These are phyloP conservation scores for Phytopythium aichiense DNA, from an alignment of 352 stramenopile species.

Conservation along the genomic window DNA sequence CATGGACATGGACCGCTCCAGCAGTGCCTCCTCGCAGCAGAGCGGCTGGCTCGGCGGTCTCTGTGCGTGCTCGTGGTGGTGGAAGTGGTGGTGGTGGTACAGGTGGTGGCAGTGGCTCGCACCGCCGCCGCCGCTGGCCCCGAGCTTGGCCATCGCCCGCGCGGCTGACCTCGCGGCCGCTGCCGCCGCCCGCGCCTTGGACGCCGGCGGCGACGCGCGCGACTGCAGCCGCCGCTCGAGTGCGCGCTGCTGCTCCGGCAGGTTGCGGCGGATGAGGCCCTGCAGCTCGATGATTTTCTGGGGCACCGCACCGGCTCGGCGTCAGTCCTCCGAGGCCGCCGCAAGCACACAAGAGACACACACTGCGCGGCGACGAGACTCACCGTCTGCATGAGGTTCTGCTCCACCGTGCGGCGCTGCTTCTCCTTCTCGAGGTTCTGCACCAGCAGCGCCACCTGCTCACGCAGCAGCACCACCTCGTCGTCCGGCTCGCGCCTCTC, in stretches of 20 bases:
- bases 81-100: constrained; percentile 5
- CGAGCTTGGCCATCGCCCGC: constrained; percentile 3
- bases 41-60: background rate
- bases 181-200: constrained; percentile 8
- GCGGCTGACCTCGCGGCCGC: constrained; percentile 4
- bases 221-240: constrained; percentile 28
- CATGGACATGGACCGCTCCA: constrained; percentile 6
- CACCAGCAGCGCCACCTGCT: constrained; percentile 53
- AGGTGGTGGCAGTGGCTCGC: constrained; percentile 3
- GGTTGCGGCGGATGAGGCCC: constrained; percentile 49
- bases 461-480: constrained; percentile 38
- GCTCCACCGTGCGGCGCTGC: constrained; percentile 54
- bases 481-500: constrained; percentile 12
- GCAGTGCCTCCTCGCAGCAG: constrained; percentile 3
- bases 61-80: background rate
- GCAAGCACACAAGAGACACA: background rate
- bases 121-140: background rate
- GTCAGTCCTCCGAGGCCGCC: background rate
- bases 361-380: constrained; percentile 2
- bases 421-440: constrained; percentile 63
- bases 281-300: constrained; percentile 78
- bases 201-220: constrained; percentile 9
- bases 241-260: constrained; percentile 33
- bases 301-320: background rate
- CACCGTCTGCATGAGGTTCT: constrained; percentile 67